These are phyloP conservation scores for Mycena sanguinolenta DNA, from an alignment of 768 basidiomycete genomes.

Conservation along the genomic window DNA sequence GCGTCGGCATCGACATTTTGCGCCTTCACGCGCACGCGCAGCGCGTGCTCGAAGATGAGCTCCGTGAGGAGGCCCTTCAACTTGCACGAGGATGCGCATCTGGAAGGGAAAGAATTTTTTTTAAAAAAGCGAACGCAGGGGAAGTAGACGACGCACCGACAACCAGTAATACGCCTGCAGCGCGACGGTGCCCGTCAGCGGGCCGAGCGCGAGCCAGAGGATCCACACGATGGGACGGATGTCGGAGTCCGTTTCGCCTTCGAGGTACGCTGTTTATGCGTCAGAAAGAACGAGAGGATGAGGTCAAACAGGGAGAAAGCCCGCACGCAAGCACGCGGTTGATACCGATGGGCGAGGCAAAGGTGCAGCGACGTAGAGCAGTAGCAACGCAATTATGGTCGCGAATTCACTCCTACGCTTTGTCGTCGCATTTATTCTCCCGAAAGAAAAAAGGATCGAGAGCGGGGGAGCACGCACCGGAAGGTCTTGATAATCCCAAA, in stretches of 20 bases:
- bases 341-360: constrained; percentile 35
- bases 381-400: constrained; percentile 22
- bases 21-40: constrained; percentile 67
- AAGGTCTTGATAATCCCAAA: constrained; percentile 35
- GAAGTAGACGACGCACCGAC: constrained; percentile 30
- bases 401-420: constrained; percentile 21
- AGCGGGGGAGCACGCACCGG: too few species aligned
- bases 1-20: constrained; percentile 32
- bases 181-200: constrained; percentile 48
- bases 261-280: constrained; percentile 54
- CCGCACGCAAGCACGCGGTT: constrained; percentile 32
- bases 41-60: constrained; percentile 45
- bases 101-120: neutral
- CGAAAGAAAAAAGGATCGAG: too few species aligned
- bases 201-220: constrained; percentile 51
- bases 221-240: constrained; percentile 69
- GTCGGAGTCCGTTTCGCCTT: constrained; percentile 51
- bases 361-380: constrained; percentile 31
- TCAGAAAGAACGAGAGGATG: too few species aligned
- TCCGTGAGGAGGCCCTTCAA: constrained; percentile 42
- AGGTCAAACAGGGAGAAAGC: too few species aligned
- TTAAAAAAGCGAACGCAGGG: too few species aligned
- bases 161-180: constrained; percentile 58
- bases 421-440: too few species aligned
- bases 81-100: constrained; percentile 40